Evolutionary conservation across 2,329 filamentous ascomycete species (phyloP).

Genomic region (Didymellaceae sp.): DNA sequence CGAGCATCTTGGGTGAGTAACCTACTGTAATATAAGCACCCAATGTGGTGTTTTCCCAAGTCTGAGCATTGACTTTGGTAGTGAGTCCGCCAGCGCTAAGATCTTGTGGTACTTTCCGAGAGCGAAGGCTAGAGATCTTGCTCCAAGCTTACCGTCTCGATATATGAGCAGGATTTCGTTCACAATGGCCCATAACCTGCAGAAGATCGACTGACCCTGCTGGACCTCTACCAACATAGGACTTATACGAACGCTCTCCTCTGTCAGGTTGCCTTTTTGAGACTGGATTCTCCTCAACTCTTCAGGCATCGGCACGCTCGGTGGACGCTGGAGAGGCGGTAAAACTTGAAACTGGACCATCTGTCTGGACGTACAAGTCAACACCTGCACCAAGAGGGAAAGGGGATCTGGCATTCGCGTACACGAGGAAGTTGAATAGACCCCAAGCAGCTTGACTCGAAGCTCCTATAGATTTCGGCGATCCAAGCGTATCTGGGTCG

Average conservation of each 20-base stretch:
- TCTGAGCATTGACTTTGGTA: slow-evolving; percentile 11
- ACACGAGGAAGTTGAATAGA: slow-evolving; percentile 21
- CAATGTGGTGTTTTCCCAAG: slow-evolving; percentile 9
- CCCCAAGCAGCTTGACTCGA: slow-evolving; percentile 19
- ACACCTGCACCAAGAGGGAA: background rate
- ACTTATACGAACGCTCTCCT: background rate
- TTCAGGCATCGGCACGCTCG: slow-evolving; percentile 13
- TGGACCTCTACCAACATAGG: slow-evolving; percentile 9
- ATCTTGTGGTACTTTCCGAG: slow-evolving; percentile 18
- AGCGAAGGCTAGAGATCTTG: slow-evolving; percentile 17
- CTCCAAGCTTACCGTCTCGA: slow-evolving; percentile 9
- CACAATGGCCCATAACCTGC: slow-evolving; percentile 15
- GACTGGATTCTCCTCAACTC: background rate
- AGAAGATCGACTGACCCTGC: slow-evolving; percentile 12
- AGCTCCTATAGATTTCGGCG: slow-evolving; percentile 9
- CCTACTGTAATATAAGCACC: slow-evolving; percentile 23
- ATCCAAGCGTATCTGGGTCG: slow-evolving; percentile 6
- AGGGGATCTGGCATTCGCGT: background rate
- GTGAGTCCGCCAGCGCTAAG: slow-evolving; percentile 2
- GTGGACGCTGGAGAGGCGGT: slow-evolving; percentile 14
- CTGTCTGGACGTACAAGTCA: slow-evolving; percentile 17
- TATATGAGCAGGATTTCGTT: slow-evolving; percentile 20
- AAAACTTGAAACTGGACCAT: slow-evolving; percentile 17
- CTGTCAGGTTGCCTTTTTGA: background rate
- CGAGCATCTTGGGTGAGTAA: background rate